Conservation (phyloP, 2,329 filamentous ascomycete genomes). For the Aureobasidium sp. region DNA sequence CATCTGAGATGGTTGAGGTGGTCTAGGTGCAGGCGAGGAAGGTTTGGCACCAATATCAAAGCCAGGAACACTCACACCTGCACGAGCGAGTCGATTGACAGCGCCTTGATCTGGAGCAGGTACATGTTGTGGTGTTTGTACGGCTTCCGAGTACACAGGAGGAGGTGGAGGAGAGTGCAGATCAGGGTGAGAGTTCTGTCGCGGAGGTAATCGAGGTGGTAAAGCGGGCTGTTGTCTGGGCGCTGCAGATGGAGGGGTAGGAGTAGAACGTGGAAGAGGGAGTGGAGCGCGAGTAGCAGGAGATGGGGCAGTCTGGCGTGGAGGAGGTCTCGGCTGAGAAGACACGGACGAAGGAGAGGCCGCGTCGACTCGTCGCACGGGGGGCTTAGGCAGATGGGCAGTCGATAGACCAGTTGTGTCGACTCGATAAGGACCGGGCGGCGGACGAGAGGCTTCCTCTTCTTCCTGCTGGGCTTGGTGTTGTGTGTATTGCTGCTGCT, state of each 20-base stretch:
- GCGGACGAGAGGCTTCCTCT: slow-evolving; percentile 34
- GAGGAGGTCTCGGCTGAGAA: slow-evolving; percentile 15
- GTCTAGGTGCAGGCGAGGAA: slow-evolving; percentile 23
- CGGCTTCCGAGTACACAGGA: slow-evolving; percentile 42
- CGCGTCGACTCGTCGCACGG: slow-evolving; percentile 43
- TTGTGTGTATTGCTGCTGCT: slow-evolving; percentile 31
- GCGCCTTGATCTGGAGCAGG: slow-evolving; percentile 47
- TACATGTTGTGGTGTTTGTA: slow-evolving; percentile 21
- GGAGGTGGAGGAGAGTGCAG: slow-evolving; percentile 40
- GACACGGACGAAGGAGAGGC: slow-evolving; percentile 17
- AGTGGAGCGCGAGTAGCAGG: slow-evolving; percentile 13
- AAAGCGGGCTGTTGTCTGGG: slow-evolving; percentile 46
- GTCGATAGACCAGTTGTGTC: slow-evolving; percentile 67
- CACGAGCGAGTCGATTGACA: slow-evolving; percentile 58
- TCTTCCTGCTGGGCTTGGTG: slow-evolving; percentile 26
- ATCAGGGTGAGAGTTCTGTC: slow-evolving; percentile 49
- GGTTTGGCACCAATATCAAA: slow-evolving; percentile 58
- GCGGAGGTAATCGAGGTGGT: slow-evolving; percentile 65
- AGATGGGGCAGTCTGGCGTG: slow-evolving; percentile 22
- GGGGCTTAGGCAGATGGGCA: slow-evolving; percentile 62
- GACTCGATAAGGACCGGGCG: slow-evolving; percentile 58
- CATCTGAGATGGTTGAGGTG: slow-evolving; percentile 41
- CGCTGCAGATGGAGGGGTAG: slow-evolving; percentile 19
- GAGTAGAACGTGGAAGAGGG: slow-evolving; percentile 22
- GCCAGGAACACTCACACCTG: slow-evolving; percentile 71